These are phyloP conservation scores for Cenchrus purpureus DNA, from an alignment of 176 grass and related monocot genomes.

Conservation along the genomic window DNA sequence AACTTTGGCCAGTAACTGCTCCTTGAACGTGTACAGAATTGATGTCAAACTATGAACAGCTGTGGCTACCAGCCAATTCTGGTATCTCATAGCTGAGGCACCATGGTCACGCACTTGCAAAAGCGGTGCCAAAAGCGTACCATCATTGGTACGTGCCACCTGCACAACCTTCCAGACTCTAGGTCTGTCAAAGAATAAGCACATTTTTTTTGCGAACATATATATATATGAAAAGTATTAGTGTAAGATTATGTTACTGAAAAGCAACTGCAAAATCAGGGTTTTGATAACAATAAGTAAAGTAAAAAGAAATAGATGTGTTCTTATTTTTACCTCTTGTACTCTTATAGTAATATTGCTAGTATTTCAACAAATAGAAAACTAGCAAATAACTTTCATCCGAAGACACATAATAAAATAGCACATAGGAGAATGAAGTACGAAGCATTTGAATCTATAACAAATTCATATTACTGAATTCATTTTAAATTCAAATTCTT, in stretches of 20 bases:
- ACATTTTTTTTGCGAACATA: background rate
- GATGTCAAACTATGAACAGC: background rate
- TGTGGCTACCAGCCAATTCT: background rate
- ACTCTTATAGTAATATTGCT: background rate
- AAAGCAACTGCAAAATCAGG: background rate
- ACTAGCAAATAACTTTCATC: background rate
- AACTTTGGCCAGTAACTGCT: no score
- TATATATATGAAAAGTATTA: background rate
- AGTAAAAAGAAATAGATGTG: background rate
- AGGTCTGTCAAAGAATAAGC: background rate
- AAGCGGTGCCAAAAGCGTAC: background rate
- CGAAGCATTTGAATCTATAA: background rate
- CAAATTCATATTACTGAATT: no score
- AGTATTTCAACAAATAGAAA: background rate
- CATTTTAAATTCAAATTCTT: no score
- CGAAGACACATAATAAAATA: background rate
- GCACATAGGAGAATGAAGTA: background rate
- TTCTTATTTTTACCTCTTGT: background rate
- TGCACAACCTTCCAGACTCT: background rate
- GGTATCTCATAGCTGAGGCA: background rate
- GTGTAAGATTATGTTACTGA: background rate
- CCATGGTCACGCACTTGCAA: background rate
- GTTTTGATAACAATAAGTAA: background rate
- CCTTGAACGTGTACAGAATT: background rate
- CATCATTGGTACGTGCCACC: background rate